Evolutionary conservation across 1,284 basidiomycete genomes (phyloP), one percentile per base, ranked within the genome.

Genomic region (Ceratobasidium theobromae): DNA sequence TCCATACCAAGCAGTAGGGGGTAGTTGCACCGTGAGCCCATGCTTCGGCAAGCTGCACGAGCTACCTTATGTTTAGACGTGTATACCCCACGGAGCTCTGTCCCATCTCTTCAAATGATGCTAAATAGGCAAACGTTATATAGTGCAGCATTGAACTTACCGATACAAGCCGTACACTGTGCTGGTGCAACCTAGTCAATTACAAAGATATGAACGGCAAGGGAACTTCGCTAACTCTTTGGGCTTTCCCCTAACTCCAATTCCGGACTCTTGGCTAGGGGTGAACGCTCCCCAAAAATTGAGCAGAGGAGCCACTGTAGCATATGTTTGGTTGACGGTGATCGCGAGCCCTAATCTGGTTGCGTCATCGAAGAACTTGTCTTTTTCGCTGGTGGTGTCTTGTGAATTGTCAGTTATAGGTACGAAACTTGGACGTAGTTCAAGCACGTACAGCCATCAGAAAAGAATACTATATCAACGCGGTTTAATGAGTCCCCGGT

Each of bases 241-340:
- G 1, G 89, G 85, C 55, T 78, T 77, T 25, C 87, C 88, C 48
- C 85, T 84, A 1, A 81, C 80, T 1, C 91, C 91, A 41, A 93
- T 81, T 1, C 91, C 91, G 65, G 86, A 89, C 89, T 92, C 67
- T 67, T 80, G 80, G 73, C 88, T 89, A 0, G 89, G 86, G 5
- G 86, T 80, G 71, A 91, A 93, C 0, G 88, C 87, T 0, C 85
- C 90, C 87, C 88, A 93, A 70, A 93, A 87, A 72, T 93, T 93
- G 67, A 93, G 75, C 35, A 93, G 76, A 14, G 89, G 87, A 68
- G 83, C 81, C 25, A 93, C 90, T 0, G 87, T 86, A 65, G 84
- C 81, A 75, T 92, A 91, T 0, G 91, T 89, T 69, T 90, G 87
- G 71, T 88, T 87, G 14, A 79, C 76, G 0, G 90, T 85, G 38